Conservation (phyloP, 179 eudicot species). For the Sideroxylon spinosum region DNA sequence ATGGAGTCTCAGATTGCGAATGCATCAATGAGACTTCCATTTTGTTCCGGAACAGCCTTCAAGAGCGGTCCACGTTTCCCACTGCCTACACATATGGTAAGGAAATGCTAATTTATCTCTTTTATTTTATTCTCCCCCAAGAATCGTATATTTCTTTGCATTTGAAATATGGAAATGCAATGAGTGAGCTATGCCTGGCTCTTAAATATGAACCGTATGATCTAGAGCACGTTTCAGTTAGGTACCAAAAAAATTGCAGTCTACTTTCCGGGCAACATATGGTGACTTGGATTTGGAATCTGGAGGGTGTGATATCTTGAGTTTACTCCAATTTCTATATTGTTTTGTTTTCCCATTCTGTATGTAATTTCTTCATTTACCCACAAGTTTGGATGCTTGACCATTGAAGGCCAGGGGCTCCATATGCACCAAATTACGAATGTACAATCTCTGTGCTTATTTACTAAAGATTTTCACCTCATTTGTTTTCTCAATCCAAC, state of each 20-base stretch:
- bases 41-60: conserved; percentile 86
- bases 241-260: not conserved
- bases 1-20: conserved; percentile 94
- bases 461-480: conserved; percentile 8
- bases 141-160: not conserved
- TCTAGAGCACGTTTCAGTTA: not conserved
- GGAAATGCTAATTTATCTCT: conserved; percentile 12
- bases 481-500: conserved; percentile 35
- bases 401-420: not conserved
- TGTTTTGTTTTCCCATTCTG: not conserved
- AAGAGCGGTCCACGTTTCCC: conserved; percentile 91
- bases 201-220: too few species aligned
- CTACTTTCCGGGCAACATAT: too few species aligned
- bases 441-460: not conserved
- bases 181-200: too few species aligned
- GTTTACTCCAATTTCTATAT: not conserved
- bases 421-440: too few species aligned
- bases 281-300: not conserved
- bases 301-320: conserved; percentile 14
- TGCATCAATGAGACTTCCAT: conserved; percentile 80
- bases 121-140: not conserved
- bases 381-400: conserved; percentile 11
- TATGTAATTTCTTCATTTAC: conserved; percentile 12
- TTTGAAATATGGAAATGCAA: not conserved
- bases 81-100: conserved; percentile 85